phyloP scores from a whole-genome alignment of 2,329 filamentous ascomycete genomes.

The Arthroderma sp. region DNA sequence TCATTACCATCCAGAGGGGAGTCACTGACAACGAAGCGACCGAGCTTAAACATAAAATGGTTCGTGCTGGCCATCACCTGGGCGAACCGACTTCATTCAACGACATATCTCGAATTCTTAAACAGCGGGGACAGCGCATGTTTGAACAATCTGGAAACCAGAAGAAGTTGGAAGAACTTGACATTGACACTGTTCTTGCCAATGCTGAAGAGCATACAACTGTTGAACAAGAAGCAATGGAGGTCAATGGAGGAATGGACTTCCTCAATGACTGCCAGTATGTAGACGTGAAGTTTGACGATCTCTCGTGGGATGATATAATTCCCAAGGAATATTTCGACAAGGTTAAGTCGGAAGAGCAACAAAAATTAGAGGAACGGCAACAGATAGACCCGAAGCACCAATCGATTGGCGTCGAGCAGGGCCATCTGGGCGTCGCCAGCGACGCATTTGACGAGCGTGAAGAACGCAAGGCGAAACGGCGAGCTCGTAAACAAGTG shows the following conservation, averaged over 20 bases:
- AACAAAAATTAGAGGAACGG: conserved; percentile 64
- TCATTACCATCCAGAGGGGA: conserved; percentile 90
- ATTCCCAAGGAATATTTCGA: conserved; percentile 89
- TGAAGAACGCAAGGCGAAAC: conserved; percentile 56
- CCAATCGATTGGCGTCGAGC: conserved; percentile 12
- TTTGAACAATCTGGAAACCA: conserved; percentile 97
- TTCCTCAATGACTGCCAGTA: conserved; percentile 85
- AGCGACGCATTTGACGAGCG: conserved; percentile 29
- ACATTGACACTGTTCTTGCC: conserved; percentile 85
- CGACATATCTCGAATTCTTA: conserved; percentile 91
- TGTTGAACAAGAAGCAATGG: conserved; percentile 84
- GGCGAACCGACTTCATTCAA: conserved; percentile 82
- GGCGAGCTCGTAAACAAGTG: conserved; percentile 53
- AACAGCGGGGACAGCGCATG: conserved; percentile 97
- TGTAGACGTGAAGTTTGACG: conserved; percentile 86
- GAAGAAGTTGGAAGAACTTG: conserved; percentile 87
- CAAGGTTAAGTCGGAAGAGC: conserved; percentile 77
- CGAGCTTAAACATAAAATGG: conserved; percentile 67
- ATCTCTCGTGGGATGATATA: conserved; percentile 96
- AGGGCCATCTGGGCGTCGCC: no score
- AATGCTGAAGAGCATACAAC: conserved; percentile 97
- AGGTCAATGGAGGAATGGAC: conserved; percentile 90
- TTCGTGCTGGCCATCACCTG: conserved; percentile 43
- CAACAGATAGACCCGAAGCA: conserved; percentile 52
- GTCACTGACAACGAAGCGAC: conserved; percentile 89